These are phyloP conservation scores for Trametes elegans DNA, from an alignment of 768 basidiomycete species.

Conservation along the genomic window DNA sequence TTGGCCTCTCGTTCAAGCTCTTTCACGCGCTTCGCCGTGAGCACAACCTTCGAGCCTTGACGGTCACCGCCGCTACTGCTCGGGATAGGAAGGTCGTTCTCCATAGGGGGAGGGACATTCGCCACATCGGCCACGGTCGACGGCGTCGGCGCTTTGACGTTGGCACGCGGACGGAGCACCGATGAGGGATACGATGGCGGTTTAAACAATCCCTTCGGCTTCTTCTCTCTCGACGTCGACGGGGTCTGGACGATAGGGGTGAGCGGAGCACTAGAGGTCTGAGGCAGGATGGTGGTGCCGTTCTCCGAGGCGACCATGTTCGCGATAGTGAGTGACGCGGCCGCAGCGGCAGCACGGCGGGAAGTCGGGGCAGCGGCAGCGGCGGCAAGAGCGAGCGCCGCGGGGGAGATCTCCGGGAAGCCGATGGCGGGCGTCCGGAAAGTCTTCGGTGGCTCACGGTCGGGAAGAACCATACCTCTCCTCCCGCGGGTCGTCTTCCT, in stretches of 20 bases:
- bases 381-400: slow-evolving; percentile 62
- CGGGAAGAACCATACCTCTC: slow-evolving; percentile 80
- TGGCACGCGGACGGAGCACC: slow-evolving; percentile 61
- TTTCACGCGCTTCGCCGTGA: slow-evolving; percentile 60
- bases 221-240: slow-evolving; percentile 57
- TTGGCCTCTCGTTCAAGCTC: slow-evolving; percentile 82
- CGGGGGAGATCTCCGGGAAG: slow-evolving; percentile 75
- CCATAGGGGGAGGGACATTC: slow-evolving; percentile 55
- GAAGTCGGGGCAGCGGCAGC: slow-evolving; percentile 68
- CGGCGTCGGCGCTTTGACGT: slow-evolving; percentile 54
- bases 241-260: slow-evolving; percentile 37
- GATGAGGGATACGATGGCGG: slow-evolving; percentile 55
- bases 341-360: slow-evolving; percentile 82
- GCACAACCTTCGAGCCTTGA: slow-evolving; percentile 43
- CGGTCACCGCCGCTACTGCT: slow-evolving; percentile 41
- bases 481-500: slow-evolving; percentile 83
- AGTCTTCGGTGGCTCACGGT: slow-evolving; percentile 90
- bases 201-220: slow-evolving; percentile 70
- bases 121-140: slow-evolving; percentile 69
- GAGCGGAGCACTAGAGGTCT: slow-evolving; percentile 42
- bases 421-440: slow-evolving; percentile 87
- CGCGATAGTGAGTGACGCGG: slow-evolving; percentile 80
- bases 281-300: slow-evolving; percentile 54
- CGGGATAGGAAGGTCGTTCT: slow-evolving; percentile 54
- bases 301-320: slow-evolving; percentile 94